Conservation (phyloP, 2,329 filamentous ascomycete genomes). For the Colletotrichum scovillei region DNA sequence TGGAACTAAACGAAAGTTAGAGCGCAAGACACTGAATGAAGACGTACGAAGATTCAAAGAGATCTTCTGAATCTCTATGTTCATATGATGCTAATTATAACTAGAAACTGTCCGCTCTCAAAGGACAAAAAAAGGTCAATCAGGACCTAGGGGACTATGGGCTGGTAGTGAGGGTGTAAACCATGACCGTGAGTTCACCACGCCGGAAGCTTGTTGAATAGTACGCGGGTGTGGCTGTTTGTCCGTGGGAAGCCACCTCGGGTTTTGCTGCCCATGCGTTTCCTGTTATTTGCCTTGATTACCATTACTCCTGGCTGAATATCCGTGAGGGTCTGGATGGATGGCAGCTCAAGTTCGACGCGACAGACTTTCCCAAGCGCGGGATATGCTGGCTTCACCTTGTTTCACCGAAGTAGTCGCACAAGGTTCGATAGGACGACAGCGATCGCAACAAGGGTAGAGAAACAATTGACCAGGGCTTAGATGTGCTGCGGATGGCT, state of each 20-base stretch:
- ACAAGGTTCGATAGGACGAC: slow-evolving; percentile 29
- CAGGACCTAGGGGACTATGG: not conserved
- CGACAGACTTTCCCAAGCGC: not conserved
- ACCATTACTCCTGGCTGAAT: not conserved
- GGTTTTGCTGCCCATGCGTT: not conserved
- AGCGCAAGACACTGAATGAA: no score
- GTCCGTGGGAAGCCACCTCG: not conserved
- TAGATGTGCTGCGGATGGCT: slow-evolving; percentile 3
- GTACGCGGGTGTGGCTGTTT: not conserved
- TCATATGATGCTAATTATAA: not conserved
- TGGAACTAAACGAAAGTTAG: no score
- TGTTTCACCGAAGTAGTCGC: slow-evolving; percentile 22
- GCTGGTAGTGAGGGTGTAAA: not conserved
- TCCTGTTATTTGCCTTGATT: not conserved
- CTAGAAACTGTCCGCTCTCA: not conserved
- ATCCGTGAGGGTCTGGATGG: not conserved
- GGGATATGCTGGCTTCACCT: slow-evolving; percentile 17
- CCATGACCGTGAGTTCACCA: not conserved
- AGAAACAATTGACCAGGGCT: not conserved
- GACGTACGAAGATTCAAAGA: no score
- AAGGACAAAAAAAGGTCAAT: not conserved
- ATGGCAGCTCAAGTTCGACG: not conserved
- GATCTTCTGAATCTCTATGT: not conserved
- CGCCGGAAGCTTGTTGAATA: not conserved
- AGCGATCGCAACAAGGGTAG: slow-evolving; percentile 19